Percentiles rank a stretch among this genome's conserved stretches.
These are phyloP conservation scores for Paracoccidioides brasiliensis DNA, from an alignment of 2,329 filamentous ascomycete species.

Conservation along the genomic window DNA sequence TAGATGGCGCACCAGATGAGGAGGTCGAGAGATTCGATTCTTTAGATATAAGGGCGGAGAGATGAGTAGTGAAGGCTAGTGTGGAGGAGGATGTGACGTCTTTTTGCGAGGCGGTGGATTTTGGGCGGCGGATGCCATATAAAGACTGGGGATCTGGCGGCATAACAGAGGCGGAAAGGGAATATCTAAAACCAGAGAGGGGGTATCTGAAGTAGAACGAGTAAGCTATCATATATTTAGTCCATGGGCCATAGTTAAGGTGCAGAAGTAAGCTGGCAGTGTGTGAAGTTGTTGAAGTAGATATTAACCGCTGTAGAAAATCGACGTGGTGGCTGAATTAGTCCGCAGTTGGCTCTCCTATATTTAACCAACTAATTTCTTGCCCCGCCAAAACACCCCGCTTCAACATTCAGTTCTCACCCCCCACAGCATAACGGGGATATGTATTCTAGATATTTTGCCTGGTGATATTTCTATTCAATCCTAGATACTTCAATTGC, in stretches of 20 bases:
- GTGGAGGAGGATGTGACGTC: conserved; percentile 57
- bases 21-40: conserved; percentile 13
- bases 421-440: background rate
- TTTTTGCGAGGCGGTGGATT: conserved; percentile 46
- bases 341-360: background rate
- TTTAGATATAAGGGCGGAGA: conserved; percentile 64
- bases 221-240: background rate
- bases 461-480: background rate
- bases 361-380: background rate
- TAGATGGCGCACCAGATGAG: conserved; percentile 32
- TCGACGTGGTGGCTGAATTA: background rate
- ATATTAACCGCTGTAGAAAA: background rate
- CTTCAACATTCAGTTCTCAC: background rate
- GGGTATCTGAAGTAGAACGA: background rate
- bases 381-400: background rate
- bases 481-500: background rate
- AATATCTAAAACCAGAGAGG: background rate
- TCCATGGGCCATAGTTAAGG: background rate
- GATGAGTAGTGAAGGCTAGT: conserved; percentile 76
- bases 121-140: conserved; percentile 62
- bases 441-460: conserved; percentile 1
- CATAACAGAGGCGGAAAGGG: background rate
- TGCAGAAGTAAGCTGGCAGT: background rate
- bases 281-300: background rate
- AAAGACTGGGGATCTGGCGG: conserved; percentile 30